Evolutionary conservation across 441 rosid species (phyloP).

Genomic region (Omphalea diandra): DNA sequence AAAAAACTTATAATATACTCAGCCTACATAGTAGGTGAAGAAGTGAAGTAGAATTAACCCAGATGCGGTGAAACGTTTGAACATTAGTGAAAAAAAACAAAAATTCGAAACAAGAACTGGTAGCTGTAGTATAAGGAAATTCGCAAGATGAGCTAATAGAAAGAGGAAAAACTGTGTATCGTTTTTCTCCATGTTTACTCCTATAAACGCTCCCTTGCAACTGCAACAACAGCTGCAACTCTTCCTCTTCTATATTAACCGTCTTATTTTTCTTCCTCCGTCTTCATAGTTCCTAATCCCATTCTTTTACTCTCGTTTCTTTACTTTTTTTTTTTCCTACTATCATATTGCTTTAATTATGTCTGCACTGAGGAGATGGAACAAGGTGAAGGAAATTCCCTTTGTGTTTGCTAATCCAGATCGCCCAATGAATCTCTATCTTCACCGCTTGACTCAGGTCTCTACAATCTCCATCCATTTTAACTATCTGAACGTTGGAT

Average conservation of each 20-base stretch:
- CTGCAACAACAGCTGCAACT: not conserved
- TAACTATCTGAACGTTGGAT: slow-evolving; percentile 37
- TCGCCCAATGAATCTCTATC: too few species aligned
- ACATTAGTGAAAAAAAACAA: not conserved
- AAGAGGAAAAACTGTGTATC: not conserved
- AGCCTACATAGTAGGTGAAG: slow-evolving; percentile 8
- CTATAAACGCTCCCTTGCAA: slow-evolving; percentile 28
- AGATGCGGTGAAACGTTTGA: slow-evolving; percentile 12
- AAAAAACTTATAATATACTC: too few species aligned
- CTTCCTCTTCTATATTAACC: slow-evolving; percentile 30
- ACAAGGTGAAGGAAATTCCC: slow-evolving; percentile 42
- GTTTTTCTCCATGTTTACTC: slow-evolving; percentile 25
- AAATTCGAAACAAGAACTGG: too few species aligned
- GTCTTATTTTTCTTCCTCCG: slow-evolving; percentile 3
- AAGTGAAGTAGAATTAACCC: not conserved
- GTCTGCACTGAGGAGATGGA: slow-evolving; percentile 63
- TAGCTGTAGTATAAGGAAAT: too few species aligned
- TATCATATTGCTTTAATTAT: not conserved
- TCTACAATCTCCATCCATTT: slow-evolving; percentile 34
- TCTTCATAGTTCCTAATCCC: too few species aligned
- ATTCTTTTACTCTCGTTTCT: too few species aligned
- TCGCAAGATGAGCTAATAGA: too few species aligned
- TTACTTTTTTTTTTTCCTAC: too few species aligned
- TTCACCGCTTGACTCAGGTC: slow-evolving; percentile 16
- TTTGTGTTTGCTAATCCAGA: slow-evolving; percentile 15